Evolutionary conservation across 164 flowering plant genomes (phyloP).

Genomic region (Hamamelis virginiana): DNA sequence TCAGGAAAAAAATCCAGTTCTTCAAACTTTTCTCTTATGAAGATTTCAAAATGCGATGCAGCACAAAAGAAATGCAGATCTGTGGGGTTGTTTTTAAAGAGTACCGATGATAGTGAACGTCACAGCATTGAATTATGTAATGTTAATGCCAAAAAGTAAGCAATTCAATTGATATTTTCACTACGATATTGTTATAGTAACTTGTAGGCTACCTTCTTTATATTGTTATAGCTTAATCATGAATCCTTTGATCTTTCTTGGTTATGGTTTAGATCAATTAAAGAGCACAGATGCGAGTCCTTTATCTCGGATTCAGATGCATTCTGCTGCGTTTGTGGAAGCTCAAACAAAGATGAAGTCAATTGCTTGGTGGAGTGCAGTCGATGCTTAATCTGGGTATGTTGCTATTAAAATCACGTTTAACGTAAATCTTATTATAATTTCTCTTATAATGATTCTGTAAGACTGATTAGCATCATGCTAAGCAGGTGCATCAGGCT

Average conservation of each 20-base stretch:
- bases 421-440: constrained; percentile 2
- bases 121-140: constrained; percentile 3
- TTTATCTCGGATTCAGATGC: constrained; percentile 28
- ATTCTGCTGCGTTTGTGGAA: constrained; percentile 64
- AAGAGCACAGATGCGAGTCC: constrained; percentile 19
- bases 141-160: constrained; percentile 31
- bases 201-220: not conserved
- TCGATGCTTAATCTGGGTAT: constrained; percentile 49
- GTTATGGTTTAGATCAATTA: constrained; percentile 27
- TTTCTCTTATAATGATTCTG: not conserved
- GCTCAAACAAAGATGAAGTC: constrained; percentile 42
- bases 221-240: not conserved
- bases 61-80: constrained; percentile 14
- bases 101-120: constrained; percentile 17
- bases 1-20: constrained; percentile 27
- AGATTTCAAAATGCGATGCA: constrained; percentile 13
- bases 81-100: constrained; percentile 10
- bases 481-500: constrained; percentile 62
- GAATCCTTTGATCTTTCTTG: constrained; percentile 1
- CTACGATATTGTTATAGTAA: not conserved
- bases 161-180: constrained; percentile 4
- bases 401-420: constrained; percentile 5
- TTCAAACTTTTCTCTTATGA: constrained; percentile 12
- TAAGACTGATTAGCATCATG: constrained; percentile 4
- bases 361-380: constrained; percentile 51